Evolutionary conservation across 352 stramenopile species (phyloP).

Genomic region (Peronospora destructor): DNA sequence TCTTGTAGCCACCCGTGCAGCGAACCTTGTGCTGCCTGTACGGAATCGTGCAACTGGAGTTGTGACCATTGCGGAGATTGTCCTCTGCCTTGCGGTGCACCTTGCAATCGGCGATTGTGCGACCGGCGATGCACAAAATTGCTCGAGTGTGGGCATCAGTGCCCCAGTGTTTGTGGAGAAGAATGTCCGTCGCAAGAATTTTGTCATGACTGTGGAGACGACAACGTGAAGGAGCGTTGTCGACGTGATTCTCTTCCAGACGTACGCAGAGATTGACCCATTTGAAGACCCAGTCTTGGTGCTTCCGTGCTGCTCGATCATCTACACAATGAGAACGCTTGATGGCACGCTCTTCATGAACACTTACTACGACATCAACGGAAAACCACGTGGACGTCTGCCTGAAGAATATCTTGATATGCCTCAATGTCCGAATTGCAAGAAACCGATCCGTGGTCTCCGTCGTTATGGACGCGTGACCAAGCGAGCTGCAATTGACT

Average conservation of each 20-base stretch:
- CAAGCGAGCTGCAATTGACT: constrained; percentile 35
- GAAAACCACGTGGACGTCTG: constrained; percentile 15
- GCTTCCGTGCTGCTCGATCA: constrained; percentile 61
- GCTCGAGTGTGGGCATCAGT: constrained; percentile 63
- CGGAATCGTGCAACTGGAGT: constrained; percentile 60
- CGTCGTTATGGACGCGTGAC: constrained; percentile 39
- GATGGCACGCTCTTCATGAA: constrained; percentile 52
- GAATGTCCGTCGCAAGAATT: constrained; percentile 43
- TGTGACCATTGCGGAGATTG: constrained; percentile 57
- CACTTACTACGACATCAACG: constrained; percentile 28
- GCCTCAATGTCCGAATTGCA: constrained; percentile 43
- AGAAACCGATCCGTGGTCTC: constrained; percentile 33
- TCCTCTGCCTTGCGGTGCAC: constrained; percentile 46
- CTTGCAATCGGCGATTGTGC: constrained; percentile 40
- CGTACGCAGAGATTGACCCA: constrained; percentile 54
- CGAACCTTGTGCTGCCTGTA: constrained; percentile 57
- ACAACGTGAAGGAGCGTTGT: constrained; percentile 36
- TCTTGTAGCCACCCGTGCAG: constrained; percentile 42
- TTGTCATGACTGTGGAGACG: constrained; percentile 50
- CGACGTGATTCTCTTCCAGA: constrained; percentile 57
- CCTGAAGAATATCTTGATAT: constrained; percentile 25
- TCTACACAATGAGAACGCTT: constrained; percentile 59
- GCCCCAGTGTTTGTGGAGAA: constrained; percentile 71
- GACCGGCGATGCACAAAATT: constrained; percentile 42
- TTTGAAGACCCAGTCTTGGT: constrained; percentile 59